Base-by-base conservation (phyloP, 352 stramenopile species). In the Pythium folliculosum region DNA sequence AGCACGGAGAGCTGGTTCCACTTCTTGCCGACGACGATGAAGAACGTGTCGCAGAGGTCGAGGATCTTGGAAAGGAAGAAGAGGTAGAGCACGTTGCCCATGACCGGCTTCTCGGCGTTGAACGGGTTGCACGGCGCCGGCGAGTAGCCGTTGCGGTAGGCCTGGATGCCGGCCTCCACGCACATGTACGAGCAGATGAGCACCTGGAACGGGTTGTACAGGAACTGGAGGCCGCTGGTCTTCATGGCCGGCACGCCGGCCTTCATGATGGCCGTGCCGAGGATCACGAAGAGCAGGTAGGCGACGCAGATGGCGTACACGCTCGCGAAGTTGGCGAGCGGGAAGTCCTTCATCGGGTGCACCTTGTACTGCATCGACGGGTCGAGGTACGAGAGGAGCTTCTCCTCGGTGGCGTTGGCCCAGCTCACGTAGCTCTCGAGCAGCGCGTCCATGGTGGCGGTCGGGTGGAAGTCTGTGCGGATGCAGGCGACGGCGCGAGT, bases 21-120 rank as follows among this genome's bases (percentile, higher is more conserved):
- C 72, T 98, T 97, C 77, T 98, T 98, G 59, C 92, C 89, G 21
- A 96, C 63, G 38, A 99, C 93, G 75, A 99, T 99, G 82, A 99
- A 99, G 77, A 99, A 90, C 38, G 94, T 98, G 81, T 98, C 93
- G 62, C 79, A 78, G 61, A 97, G 95, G 70, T 98, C 93, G 21
- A 98, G 77, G 40, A 97, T 79, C 86, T 99, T 99, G 63, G 92
- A 99, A 60, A 99, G 78, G 84, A 98, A 99, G 76, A 99, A 99
- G 19, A 99, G 80, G 90, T 97, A 99, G 16, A 99, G 71, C 30
- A 99, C 76, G 74, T 98, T 97, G 61, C 83, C 92, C 73, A 99
- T 87, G 53, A 98, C 80, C 1, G 96, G 96, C 66, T 98, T 94
- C 48, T 86, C 76, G 16, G 77, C 70, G 70, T 93, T 85, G 75